phyloP scores from a whole-genome alignment of 345 rosid species.

The Acer yangbiense region DNA sequence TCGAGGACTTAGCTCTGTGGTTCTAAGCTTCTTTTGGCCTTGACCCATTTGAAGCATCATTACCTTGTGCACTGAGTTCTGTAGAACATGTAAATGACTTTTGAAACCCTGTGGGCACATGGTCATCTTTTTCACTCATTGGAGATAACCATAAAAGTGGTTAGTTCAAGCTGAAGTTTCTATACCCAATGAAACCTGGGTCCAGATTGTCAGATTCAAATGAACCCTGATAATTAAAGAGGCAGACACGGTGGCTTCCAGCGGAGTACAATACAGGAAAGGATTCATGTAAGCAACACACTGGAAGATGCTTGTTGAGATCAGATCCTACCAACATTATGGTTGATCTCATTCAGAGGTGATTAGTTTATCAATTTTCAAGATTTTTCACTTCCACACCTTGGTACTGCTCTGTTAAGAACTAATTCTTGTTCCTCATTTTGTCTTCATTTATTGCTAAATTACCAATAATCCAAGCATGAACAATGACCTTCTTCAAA shows the following conservation, averaged over 20 bases:
- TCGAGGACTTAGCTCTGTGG: neutral
- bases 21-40: neutral
- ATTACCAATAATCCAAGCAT: conserved; percentile 21
- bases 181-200: neutral
- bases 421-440: neutral
- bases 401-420: neutral
- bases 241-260: neutral
- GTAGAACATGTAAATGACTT: neutral
- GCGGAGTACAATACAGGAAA: neutral
- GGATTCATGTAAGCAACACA: neutral
- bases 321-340: neutral
- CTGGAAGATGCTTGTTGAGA: neutral
- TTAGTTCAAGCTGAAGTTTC: neutral
- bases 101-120: neutral
- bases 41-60: neutral
- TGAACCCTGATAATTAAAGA: neutral
- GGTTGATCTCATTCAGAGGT: neutral
- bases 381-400: neutral
- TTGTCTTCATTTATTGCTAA: neutral
- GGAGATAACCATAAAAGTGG: neutral
- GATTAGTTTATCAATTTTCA: neutral
- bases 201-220: neutral
- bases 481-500: conserved; percentile 22
- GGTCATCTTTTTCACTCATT: neutral
- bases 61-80: neutral